Percentiles rank a stretch among this genome's conserved stretches.
phyloP scores from a whole-genome alignment of 163 green algal species.

The Volvox carteri region DNA sequence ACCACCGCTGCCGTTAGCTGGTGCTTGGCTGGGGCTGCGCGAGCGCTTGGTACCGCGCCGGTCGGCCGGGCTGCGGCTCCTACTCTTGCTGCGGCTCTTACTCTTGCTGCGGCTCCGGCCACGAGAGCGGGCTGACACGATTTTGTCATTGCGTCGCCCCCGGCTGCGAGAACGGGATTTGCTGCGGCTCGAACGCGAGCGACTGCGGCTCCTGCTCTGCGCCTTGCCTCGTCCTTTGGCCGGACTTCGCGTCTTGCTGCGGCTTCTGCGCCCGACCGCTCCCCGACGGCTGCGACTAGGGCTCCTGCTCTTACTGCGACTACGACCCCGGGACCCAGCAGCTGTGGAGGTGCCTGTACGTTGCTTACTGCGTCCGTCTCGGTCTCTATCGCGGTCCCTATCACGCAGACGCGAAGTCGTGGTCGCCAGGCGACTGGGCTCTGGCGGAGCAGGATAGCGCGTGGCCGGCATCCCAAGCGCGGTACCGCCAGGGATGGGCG shows the following conservation, averaged over 20 bases:
- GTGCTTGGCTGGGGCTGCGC: conserved; percentile 14
- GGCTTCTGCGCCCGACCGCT: not conserved
- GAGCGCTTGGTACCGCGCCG: conserved; percentile 22
- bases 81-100: not conserved
- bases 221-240: conserved; percentile 16
- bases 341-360: not conserved
- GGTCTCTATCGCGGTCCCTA: not conserved
- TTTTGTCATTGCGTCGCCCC: not conserved
- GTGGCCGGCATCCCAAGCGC: not conserved
- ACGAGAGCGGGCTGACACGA: not conserved
- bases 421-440: not conserved
- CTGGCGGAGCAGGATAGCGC: conserved; percentile 8
- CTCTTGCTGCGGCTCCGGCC: conserved; percentile 9
- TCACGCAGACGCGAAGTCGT: not conserved
- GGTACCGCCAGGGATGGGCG: conserved; percentile 3
- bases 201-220: conserved; percentile 14
- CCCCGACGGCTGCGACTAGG: not conserved
- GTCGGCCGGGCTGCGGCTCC: not conserved
- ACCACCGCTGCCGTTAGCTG: not conserved
- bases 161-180: conserved; percentile 1
- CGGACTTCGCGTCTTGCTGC: conserved; percentile 36
- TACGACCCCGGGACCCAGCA: not conserved
- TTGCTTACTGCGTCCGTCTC: not conserved
- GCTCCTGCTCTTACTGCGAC: conserved; percentile 17
- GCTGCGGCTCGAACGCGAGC: not conserved